These are phyloP conservation scores for Paxillus rubicundulus DNA, from an alignment of 768 basidiomycete species.

Conservation along the genomic window DNA sequence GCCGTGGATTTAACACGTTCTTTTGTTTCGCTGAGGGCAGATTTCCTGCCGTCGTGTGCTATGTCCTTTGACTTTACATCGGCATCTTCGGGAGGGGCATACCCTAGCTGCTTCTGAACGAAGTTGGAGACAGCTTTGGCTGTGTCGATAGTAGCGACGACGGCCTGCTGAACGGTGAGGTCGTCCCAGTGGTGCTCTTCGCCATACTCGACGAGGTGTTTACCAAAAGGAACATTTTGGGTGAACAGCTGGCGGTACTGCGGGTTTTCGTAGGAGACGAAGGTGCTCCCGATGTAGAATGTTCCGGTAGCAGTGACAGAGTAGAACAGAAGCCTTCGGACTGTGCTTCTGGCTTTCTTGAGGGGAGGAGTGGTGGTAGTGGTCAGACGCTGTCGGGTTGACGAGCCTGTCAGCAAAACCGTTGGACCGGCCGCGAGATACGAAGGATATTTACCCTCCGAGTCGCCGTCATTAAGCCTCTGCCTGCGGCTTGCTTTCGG, in stretches of 20 bases:
- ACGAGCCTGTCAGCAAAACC: constrained; percentile 4
- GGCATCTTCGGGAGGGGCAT: constrained; percentile 38
- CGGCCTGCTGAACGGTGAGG: constrained; percentile 58
- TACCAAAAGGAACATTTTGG: constrained; percentile 74
- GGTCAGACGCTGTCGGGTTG: constrained; percentile 51
- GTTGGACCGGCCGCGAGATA: background rate
- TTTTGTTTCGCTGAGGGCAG: constrained; percentile 42
- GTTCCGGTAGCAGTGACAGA: constrained; percentile 65
- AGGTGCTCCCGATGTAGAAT: constrained; percentile 82
- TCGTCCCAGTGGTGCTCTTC: constrained; percentile 79
- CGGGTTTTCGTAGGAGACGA: constrained; percentile 73
- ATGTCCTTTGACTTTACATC: constrained; percentile 33
- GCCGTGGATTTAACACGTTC: constrained; percentile 42
- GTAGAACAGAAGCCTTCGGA: constrained; percentile 64
- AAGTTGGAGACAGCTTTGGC: constrained; percentile 50
- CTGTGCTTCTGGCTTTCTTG: constrained; percentile 51
- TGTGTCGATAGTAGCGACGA: constrained; percentile 51
- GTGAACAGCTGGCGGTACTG: constrained; percentile 85
- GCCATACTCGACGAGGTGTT: constrained; percentile 74
- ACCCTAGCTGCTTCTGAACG: constrained; percentile 42
- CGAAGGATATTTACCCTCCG: constrained; percentile 48
- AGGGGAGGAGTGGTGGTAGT: constrained; percentile 41
- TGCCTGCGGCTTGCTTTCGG: constrained; percentile 48
- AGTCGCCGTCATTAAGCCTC: constrained; percentile 48
- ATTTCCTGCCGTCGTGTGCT: constrained; percentile 35